Base-by-base conservation (phyloP, 2,329 filamentous ascomycete species). In the Aspergillus sp. region DNA sequence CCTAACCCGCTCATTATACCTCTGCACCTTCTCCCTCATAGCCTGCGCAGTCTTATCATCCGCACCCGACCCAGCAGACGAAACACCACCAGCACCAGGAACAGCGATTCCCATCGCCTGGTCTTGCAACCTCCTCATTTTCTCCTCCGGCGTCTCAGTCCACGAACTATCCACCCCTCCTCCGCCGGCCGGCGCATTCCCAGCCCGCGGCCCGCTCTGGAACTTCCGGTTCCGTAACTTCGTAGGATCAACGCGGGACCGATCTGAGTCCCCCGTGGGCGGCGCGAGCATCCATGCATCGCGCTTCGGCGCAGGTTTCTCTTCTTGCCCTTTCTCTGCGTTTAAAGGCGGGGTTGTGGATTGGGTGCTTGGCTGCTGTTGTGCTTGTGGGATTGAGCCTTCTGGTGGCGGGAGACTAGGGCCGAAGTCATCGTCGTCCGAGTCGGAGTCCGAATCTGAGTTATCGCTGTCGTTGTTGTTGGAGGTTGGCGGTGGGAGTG, bases 101-200 rank as follows among this genome's bases (percentile, higher is more conserved):
- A 41, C 33, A 35, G 45, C 37, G 3, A 93, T 85, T 0, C 93
- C 93, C 65, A 97, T 83, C 11, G 96, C 89, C 53, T 95, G 86
- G 71, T 96, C 87, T 66, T 89, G 87, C 21, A 97, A 76, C 40
- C 91, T 83, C 73, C 89, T 87, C 57, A 90, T 85, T 73, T 96
- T 96, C 75, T 97, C 85, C 71, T 93, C 90, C 0, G 91, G 90
- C 8, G 91, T 96, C 74, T 98, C 93, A 0, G 91, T 93, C 93
- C 93, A 98, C 44, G 93, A 86, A 21, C 85, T 86, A 68, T 73
- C 70, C 17, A 76, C 72, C 5, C 63, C 54, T 12, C 71, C 76
- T 17, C 73, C 72, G 4, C 71, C 74, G 9, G 67, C 66, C 15
- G 72, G 39, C 9, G 21, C 33, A 70, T 14, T 77, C 74, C 14